Base-by-base conservation (phyloP, 805 yeast species). In the Pichia thaimueangensis region DNA sequence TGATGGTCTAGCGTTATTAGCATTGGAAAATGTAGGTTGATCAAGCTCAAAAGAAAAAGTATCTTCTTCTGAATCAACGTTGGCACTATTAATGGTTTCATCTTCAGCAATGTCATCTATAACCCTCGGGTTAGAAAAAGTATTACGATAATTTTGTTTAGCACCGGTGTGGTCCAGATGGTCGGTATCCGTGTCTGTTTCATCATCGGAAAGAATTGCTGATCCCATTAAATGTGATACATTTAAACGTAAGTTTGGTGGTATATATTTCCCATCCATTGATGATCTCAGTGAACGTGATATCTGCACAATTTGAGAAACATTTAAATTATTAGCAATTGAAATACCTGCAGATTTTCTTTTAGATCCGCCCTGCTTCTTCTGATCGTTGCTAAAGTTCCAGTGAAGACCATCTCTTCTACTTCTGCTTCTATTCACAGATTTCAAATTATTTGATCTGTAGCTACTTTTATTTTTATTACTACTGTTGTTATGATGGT, bases 311-410 rank as follows among this genome's bases (percentile, higher is more conserved):
- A 21, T 12, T 16, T 36, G 24, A 8, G 20, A 10, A 13, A 16
- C 17, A 27, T 6, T 27, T 6, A 19, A n/a, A 27, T 17, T 5
- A 32, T 12, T 20, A 20, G 8, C 15, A 17, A n/a, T 30, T 9
- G 28, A 17, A 15, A 32, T 35, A 22, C 34, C 40, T 24, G 53
- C 53, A 8, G 50, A 55, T 10, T 50, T 52, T 30, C 46, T 25
- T 30, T 37, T 38, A 17, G 13, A 64, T 51, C 73, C 78, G n/a
- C n/a, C n/a, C 13, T 87, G 87, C 16, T 87, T 87, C 29, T 80
- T 65, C 51, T 81, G 81, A 54, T 77, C 80, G 3, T 82, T 82
- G 20, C 45, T 42, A 19, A 22, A 30, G 13, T 32, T 40, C 35
- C 43, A 41, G 42, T 35, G 38, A 11, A 16, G 21, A 28, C 36